Evolutionary conservation across 2,329 filamentous ascomycete genomes (phyloP).

Genomic region (Exophiala lecanii-corni): DNA sequence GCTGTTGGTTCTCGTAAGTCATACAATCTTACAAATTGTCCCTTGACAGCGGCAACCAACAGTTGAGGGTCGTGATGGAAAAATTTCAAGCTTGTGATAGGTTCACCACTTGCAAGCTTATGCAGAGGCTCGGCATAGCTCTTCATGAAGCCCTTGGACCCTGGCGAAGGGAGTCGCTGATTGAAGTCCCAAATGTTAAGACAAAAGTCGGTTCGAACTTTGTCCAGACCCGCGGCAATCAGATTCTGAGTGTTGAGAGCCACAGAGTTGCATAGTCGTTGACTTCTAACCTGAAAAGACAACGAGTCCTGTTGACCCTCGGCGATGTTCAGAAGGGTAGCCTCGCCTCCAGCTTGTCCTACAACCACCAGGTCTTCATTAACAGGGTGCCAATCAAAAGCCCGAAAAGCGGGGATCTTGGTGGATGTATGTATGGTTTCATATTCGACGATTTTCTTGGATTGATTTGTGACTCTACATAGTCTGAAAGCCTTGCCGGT

Average conservation of each 20-base stretch:
- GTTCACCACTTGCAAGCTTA: constrained; percentile 57
- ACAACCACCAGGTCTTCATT: constrained; percentile 56
- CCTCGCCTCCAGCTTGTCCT: constrained; percentile 58
- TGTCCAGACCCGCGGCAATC: constrained; percentile 58
- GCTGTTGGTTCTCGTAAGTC: constrained; percentile 49
- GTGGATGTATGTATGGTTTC: constrained; percentile 50
- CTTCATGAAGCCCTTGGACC: constrained; percentile 24
- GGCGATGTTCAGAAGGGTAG: constrained; percentile 54
- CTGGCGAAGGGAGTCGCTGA: constrained; percentile 38
- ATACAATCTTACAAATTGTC: constrained; percentile 58
- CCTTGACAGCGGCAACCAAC: constrained; percentile 57
- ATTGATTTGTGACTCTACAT: constrained; percentile 45
- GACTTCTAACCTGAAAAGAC: constrained; percentile 56
- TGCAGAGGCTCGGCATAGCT: constrained; percentile 45
- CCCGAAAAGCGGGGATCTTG: constrained; percentile 57
- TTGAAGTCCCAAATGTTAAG: constrained; percentile 62
- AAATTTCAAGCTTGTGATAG: constrained; percentile 62
- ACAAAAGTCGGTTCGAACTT: constrained; percentile 60
- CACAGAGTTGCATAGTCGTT: constrained; percentile 61
- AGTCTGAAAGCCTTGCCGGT: constrained; percentile 55
- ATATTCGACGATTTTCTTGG: constrained; percentile 43
- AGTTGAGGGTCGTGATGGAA: constrained; percentile 56
- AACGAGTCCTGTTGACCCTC: constrained; percentile 43
- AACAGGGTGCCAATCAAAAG: constrained; percentile 61
- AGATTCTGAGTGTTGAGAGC: constrained; percentile 54